Evolutionary conservation across 1,139 yeast genomes (phyloP).

Genomic region (Suhomyces bokatorum): DNA sequence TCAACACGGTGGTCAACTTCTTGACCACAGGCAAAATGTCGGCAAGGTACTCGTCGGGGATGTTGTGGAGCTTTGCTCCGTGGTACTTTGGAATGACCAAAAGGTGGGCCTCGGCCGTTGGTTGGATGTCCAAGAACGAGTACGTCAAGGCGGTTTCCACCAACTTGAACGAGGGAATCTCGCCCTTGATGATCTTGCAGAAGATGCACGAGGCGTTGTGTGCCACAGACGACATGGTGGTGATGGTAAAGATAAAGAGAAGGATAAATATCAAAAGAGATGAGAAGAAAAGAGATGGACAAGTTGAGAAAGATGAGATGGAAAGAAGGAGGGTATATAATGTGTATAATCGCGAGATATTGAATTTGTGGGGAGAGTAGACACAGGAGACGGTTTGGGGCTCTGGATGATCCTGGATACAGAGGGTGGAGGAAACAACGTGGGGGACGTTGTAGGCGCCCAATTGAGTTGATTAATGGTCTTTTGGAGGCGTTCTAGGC

Average conservation of each 20-base stretch:
- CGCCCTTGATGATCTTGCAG: constrained; percentile 91
- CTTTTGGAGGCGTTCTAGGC: too few relatives aligned
- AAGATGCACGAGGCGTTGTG: constrained; percentile 68
- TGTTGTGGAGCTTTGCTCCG: constrained; percentile 86
- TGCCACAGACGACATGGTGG: constrained; percentile 28
- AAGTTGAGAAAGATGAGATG: neutral
- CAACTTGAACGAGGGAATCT: constrained; percentile 87
- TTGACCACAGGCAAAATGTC: constrained; percentile 88
- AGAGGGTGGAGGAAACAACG: too few relatives aligned
- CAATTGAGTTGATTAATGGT: too few relatives aligned
- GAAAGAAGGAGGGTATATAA: neutral
- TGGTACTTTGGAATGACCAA: constrained; percentile 88
- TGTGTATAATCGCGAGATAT: neutral
- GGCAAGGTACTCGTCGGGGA: constrained; percentile 85
- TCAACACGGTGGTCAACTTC: constrained; percentile 73
- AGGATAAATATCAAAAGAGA: too few relatives aligned
- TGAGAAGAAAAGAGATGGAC: neutral
- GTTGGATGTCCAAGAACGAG: constrained; percentile 90
- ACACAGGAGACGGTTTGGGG: neutral
- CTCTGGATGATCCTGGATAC: neutral
- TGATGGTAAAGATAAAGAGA: constrained; percentile 1
- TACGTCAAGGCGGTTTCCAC: constrained; percentile 77
- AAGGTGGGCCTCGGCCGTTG: constrained; percentile 85
- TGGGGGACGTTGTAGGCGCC: too few relatives aligned
- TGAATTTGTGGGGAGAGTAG: neutral